Base-by-base conservation (phyloP, 2,329 filamentous ascomycete genomes). In the Fusarium beomiforme region DNA sequence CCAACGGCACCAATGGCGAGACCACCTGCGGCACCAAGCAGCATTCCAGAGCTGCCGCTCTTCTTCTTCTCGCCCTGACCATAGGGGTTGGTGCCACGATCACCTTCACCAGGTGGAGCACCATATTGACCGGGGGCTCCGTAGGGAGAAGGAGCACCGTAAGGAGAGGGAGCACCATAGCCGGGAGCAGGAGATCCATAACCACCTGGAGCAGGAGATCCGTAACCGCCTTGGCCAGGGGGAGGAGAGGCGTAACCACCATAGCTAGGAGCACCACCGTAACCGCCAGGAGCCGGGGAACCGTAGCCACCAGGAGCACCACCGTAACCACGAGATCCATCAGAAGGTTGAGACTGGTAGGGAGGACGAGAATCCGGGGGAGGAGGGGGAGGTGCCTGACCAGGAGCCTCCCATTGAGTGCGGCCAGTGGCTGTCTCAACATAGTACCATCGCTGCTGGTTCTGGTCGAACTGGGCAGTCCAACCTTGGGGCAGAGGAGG, bases 371-470 rank as follows among this genome's bases (percentile, higher is more conserved):
- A 72, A 43, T 71, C 71, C 17, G 69, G 55, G 6, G 71, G 71
- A 57, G 70, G 67, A n/a, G 77, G 75, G 49, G 66, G 66, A 39
- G 76, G 59, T 4, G 73, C 72, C 54, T 79, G 76, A 16, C 80
- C 80, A 5, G 90, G 89, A 19, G 85, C 83, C 68, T 91, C 88
- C 90, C 90, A 92, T 78, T 92, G 89, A 1, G 88, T 86, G 63
- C 85, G 86, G 23, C 89, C 88, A 16, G 88, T 88, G 49, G 86
- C 83, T 61, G 88, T 81, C 78, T 92, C 89, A 61, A 89, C 84
- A 75, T 90, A 93, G 81, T 88, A 92, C 82, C 88, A 91, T 59
- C 88, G 87, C 76, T 90, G 87, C 65, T 85, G 82, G 63, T 83
- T 84, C 62, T 88, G 85, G 71, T 92, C 90, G 80, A 86, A 92